Base-by-base conservation (phyloP, 805 yeast species). In the Danielia oregonensis region DNA sequence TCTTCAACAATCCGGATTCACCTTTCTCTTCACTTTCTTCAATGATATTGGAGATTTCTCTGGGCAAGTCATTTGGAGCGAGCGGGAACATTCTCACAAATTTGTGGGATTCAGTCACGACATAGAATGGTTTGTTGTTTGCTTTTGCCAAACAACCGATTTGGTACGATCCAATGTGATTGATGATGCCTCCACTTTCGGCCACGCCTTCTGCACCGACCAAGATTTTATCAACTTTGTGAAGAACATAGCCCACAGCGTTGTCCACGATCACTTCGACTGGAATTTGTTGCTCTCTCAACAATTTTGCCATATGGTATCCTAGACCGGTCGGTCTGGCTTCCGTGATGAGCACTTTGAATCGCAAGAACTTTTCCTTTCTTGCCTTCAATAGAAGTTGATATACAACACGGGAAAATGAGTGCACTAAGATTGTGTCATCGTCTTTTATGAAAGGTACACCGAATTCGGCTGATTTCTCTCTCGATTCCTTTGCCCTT, bases 181-280 rank as follows among this genome's bases (percentile, higher is more conserved):
- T 93, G 48, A 93, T 91, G 30, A 94, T 87, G 22, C 99, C 99
- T 37, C 99, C 99, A 57, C 94, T 83, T 65, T 93, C 99, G 3
- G 96, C 95, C 3, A 93, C 99, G 48, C 99, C 99, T 62, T 93
- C 98, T 1, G 98, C 98, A 36, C 99, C 99, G 46, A 93, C 93
- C 45, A 93, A 75, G 4, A 93, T 85, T 60, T 93, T 91, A 63
- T 91, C 95, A 10, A 89, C 88, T 57, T 85, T 84, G 57, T 87
- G 89, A 39, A 93, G 80, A 24, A 88, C 86, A 48, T 80, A 87
- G 0, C 97, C 97, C 10, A 91, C 97, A 6, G 96, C 95, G 35
- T 87, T 79, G 56, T 93, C 99, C 12, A 86, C 89, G 32, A 93
- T 85, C 33, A 88, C 70, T 33, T 86, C 80, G 9, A 83, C 93